Evolutionary conservation across 768 basidiomycete species (phyloP).

Genomic region (Boletus subcaerulescens): DNA sequence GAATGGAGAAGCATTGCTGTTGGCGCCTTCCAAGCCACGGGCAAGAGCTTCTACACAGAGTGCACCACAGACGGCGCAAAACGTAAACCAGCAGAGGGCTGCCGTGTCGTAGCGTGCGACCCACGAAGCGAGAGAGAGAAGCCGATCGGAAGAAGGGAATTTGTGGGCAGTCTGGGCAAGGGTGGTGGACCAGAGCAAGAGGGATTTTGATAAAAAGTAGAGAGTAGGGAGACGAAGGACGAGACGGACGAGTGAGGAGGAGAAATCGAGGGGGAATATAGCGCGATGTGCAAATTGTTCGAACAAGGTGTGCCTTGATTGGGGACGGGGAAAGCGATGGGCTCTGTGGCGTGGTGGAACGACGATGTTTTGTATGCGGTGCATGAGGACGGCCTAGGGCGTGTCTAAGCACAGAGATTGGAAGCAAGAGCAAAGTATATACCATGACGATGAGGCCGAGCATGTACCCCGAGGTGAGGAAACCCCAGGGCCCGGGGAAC

Average conservation of each 20-base stretch:
- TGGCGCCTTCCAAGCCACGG: constrained; percentile 63
- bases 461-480: constrained; percentile 73
- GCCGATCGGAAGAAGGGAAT: constrained; percentile 34
- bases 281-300: constrained; percentile 31
- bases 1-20: constrained; percentile 58
- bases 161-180: constrained; percentile 54
- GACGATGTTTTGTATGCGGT: constrained; percentile 76
- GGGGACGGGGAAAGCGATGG: constrained; percentile 14
- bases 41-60: constrained; percentile 66
- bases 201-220: constrained; percentile 54
- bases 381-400: constrained; percentile 59
- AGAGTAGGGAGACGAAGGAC: constrained; percentile 61
- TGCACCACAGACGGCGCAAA: constrained; percentile 61
- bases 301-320: constrained; percentile 24
- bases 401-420: not conserved
- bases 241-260: constrained; percentile 56
- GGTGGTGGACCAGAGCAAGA: constrained; percentile 56
- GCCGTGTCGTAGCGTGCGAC: constrained; percentile 50
- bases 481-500: constrained; percentile 64
- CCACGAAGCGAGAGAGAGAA: constrained; percentile 44
- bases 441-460: constrained; percentile 67
- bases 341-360: constrained; percentile 52
- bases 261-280: constrained; percentile 64
- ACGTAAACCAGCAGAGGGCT: constrained; percentile 72
- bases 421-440: constrained; percentile 5